A percentile compares a stretch with the other conserved stretches of the same genome.
These are phyloP conservation scores for Kodamaea hsintzibuensis DNA, from an alignment of 805 yeast genomes.

Conservation along the genomic window DNA sequence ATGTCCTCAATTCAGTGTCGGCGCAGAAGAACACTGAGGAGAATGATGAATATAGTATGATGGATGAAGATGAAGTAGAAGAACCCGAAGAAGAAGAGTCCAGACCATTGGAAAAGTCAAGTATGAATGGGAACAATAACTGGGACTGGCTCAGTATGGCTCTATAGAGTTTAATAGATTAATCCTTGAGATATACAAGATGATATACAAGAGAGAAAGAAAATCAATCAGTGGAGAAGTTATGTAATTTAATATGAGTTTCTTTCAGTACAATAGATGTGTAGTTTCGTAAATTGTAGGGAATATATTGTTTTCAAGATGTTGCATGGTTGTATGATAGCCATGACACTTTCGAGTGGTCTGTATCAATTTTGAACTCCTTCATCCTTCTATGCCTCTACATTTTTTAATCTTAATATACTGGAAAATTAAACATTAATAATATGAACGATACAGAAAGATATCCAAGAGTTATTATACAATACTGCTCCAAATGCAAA, in stretches of 20 bases:
- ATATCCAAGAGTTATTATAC: slow-evolving; percentile 65
- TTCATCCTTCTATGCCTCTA: too few species aligned
- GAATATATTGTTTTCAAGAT: too few species aligned
- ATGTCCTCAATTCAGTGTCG: slow-evolving; percentile 14
- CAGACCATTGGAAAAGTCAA: slow-evolving; percentile 3
- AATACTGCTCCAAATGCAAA: slow-evolving; percentile 79
- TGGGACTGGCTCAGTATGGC: slow-evolving; percentile 53
- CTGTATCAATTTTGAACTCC: too few species aligned
- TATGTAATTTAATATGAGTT: background rate
- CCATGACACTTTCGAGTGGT: too few species aligned
- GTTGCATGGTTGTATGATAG: too few species aligned
- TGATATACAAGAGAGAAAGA: background rate
- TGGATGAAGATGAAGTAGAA: slow-evolving; percentile 9
- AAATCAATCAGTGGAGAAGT: background rate
- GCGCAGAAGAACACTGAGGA: slow-evolving; percentile 9
- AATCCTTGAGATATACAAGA: background rate
- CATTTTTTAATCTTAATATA: too few species aligned
- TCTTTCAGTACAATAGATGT: background rate
- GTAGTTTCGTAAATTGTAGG: background rate
- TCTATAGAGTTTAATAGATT: slow-evolving; percentile 13
- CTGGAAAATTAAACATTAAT: background rate
- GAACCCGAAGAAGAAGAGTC: slow-evolving; percentile 11
- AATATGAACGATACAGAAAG: background rate
- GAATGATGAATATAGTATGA: slow-evolving; percentile 5
- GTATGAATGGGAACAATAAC: slow-evolving; percentile 18